Conservation (phyloP, 2,329 filamentous ascomycete genomes). For the Colletotrichum chlorophyti region DNA sequence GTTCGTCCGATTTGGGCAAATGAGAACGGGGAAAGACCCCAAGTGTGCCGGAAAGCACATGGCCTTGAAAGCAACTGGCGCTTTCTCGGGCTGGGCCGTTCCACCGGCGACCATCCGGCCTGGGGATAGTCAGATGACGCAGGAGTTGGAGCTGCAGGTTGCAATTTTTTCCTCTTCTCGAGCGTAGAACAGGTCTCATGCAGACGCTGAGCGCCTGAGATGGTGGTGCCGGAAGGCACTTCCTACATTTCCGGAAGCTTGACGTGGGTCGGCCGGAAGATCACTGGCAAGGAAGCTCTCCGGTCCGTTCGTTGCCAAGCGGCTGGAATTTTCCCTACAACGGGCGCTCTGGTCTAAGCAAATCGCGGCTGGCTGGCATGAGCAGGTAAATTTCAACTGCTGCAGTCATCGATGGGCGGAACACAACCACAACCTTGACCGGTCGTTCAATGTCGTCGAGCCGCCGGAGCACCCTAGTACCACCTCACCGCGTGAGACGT, state of each 20-base stretch:
- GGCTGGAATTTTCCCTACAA: background rate
- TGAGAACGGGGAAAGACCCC: too few relatives aligned
- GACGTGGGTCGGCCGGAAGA: background rate
- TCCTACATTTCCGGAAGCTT: constrained; percentile 1
- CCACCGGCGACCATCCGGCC: background rate
- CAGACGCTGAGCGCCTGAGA: background rate
- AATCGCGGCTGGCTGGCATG: background rate
- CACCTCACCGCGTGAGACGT: background rate
- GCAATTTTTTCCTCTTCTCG: background rate
- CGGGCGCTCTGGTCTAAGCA: background rate
- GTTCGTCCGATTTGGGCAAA: background rate
- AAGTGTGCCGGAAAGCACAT: background rate
- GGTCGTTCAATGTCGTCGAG: background rate
- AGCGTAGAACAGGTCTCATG: background rate
- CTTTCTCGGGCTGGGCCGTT: constrained; percentile 7
- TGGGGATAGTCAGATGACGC: too few relatives aligned
- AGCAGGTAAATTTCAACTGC: background rate
- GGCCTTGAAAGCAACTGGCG: background rate
- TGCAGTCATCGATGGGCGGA: background rate
- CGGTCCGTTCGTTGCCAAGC: background rate
- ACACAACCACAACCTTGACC: background rate
- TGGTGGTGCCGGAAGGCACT: background rate
- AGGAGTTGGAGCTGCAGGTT: background rate
- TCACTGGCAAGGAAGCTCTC: background rate
- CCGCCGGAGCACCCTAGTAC: background rate